Evolutionary conservation across 768 basidiomycete species (phyloP).

Genomic region (Russula sp.): DNA sequence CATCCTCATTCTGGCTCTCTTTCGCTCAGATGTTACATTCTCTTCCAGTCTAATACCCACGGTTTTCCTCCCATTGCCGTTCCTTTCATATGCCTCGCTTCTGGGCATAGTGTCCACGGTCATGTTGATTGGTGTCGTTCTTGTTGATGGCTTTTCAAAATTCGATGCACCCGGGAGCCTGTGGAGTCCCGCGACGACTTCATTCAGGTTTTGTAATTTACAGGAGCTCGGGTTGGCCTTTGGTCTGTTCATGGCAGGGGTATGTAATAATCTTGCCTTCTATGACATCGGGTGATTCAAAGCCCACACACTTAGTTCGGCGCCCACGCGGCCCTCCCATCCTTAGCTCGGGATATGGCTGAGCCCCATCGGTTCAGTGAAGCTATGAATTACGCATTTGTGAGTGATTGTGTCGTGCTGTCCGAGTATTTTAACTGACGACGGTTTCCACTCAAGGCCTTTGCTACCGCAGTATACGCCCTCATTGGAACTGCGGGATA

Average conservation of each 20-base stretch:
- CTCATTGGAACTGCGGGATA: slow-evolving; percentile 81
- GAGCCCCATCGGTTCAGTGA: slow-evolving; percentile 75
- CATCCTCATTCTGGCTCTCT: neutral
- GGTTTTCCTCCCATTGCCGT: slow-evolving; percentile 77
- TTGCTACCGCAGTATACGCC: slow-evolving; percentile 35
- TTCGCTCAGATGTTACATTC: neutral
- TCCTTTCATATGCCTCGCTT: slow-evolving; percentile 86
- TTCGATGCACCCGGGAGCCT: slow-evolving; percentile 74
- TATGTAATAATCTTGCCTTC: slow-evolving; percentile 38
- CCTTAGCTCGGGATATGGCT: slow-evolving; percentile 83
- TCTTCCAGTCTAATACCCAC: slow-evolving; percentile 70
- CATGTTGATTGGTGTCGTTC: slow-evolving; percentile 69
- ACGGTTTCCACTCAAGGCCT: slow-evolving; percentile 7
- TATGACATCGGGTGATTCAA: neutral
- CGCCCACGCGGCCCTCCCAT: slow-evolving; percentile 90
- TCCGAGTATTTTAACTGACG: slow-evolving; percentile 19
- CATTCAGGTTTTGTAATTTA: slow-evolving; percentile 49
- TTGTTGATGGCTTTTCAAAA: slow-evolving; percentile 81
- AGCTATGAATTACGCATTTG: slow-evolving; percentile 87
- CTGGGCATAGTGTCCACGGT: slow-evolving; percentile 79
- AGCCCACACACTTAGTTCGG: slow-evolving; percentile 55
- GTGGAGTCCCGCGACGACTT: slow-evolving; percentile 70
- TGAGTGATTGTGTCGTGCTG: slow-evolving; percentile 38
- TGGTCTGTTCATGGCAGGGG: slow-evolving; percentile 91
- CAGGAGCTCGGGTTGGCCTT: slow-evolving; percentile 72